Base-by-base conservation (phyloP, 495 filamentous ascomycete species). In the Recurvomyces mirabilis region DNA sequence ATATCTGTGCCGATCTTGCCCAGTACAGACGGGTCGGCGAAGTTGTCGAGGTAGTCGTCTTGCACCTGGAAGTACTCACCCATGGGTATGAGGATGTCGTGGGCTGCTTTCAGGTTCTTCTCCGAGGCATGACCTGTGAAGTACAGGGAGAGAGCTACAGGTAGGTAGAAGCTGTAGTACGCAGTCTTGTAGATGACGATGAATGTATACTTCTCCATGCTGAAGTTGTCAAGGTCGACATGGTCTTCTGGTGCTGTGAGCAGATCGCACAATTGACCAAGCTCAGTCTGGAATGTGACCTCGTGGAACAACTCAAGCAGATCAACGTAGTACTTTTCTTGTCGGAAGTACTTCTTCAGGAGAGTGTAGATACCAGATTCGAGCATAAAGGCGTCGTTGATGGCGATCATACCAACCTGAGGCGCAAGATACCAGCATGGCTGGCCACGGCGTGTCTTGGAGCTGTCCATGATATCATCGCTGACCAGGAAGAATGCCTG, bases 171-270 rank as follows among this genome's bases (percentile, higher is more conserved):
- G 58, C 77, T 84, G 72, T 98, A 98, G 69, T 89, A 98, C 28
- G 91, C 93, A 22, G 93, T 98, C 76, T 98, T 98, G 78, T 87
- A 95, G 66, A 88, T 84, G 64, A 98, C 91, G 60, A 98, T 98
- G 73, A 96, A 98, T 61, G 71, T 80, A 73, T 93, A 93, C 71
- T 96, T 98, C 52, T 91, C 75, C 65, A 93, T 70, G 62, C 75
- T 81, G 75, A 98, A 98, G 68, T 89, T 88, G 72, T 81, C 69
- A 41, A 98, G 79, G 65, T 98, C 76, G 49, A 93, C 73, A 24
- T 79, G 69, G 61, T 95, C 88, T 66, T 98, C 91, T 29, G 91
- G 91, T 14, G 91, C 91, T 20, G 93, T 96, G 55, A 96, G 78
- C 46, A 98, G 73, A 61, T 98, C 91, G 63, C 87, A 91, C 28